Conservation (phyloP, 139 green algal genomes). For the Chlamydomonas sp. region DNA sequence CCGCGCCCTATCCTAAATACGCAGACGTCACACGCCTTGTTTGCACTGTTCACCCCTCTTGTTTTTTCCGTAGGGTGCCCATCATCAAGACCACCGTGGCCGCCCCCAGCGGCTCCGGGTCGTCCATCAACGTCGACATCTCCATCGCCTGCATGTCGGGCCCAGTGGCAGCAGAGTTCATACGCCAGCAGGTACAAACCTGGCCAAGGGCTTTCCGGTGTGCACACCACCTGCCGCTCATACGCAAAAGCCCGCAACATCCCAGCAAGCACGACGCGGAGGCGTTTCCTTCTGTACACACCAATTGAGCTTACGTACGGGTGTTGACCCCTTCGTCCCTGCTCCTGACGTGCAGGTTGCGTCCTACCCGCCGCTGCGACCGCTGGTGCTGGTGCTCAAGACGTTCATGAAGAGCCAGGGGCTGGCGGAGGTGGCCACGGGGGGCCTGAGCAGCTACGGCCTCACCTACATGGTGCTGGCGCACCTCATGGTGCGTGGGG, state of each 20-base stretch:
- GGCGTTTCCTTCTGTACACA: not conserved
- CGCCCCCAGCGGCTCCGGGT: too few relatives aligned
- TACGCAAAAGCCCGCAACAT: not conserved
- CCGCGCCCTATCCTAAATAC: not conserved
- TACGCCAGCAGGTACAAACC: slow-evolving; percentile 41
- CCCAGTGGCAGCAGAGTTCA: slow-evolving; percentile 38
- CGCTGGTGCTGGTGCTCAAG: slow-evolving; percentile 80
- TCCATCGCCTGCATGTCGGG: slow-evolving; percentile 45
- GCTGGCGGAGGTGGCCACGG: slow-evolving; percentile 39
- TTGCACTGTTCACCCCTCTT: not conserved
- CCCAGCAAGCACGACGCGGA: not conserved
- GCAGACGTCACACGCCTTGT: too few relatives aligned
- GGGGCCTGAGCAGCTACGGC: slow-evolving; percentile 42
- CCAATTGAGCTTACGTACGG: not conserved
- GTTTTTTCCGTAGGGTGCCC: not conserved
- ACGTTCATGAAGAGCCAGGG: slow-evolving; percentile 60
- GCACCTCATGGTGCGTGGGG: slow-evolving; percentile 37
- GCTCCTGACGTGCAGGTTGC: slow-evolving; percentile 50
- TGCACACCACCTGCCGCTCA: not conserved
- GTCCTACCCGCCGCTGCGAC: slow-evolving; percentile 66
- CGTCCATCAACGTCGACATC: slow-evolving; percentile 49
- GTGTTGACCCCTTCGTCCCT: slow-evolving; percentile 39
- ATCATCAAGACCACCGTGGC: slow-evolving; percentile 14
- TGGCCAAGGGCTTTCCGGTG: too few relatives aligned
- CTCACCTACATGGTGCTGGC: slow-evolving; percentile 49